These are phyloP conservation scores for Huntiella moniliformis DNA, from an alignment of 2,329 filamentous ascomycete species.

Conservation along the genomic window DNA sequence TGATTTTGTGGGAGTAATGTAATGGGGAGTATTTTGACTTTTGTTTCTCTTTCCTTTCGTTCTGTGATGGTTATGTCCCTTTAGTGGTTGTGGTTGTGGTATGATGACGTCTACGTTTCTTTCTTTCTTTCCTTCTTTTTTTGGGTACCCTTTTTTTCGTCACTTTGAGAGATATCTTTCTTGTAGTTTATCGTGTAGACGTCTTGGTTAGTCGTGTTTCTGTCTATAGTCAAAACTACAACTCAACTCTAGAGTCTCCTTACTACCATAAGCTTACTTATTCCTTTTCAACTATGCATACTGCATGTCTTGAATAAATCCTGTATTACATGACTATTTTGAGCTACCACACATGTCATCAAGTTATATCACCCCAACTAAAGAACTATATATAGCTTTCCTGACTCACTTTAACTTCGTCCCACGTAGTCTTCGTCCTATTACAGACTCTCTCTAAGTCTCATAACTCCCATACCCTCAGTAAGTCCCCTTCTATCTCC, in stretches of 20 bases:
- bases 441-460: no score
- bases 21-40: neutral
- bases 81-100: neutral
- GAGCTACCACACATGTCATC: no score
- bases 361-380: neutral
- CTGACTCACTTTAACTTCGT: neutral
- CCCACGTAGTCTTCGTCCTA: no score
- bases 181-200: neutral
- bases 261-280: neutral
- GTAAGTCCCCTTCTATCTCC: slow-evolving; percentile 33
- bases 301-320: neutral
- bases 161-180: neutral
- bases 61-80: neutral
- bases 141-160: slow-evolving; percentile 6
- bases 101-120: neutral
- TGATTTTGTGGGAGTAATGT: neutral
- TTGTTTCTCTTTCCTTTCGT: slow-evolving; percentile 1
- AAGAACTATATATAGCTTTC: neutral
- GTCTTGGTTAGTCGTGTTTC: neutral
- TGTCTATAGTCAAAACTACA: neutral
- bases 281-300: neutral
- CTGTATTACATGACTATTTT: no score
- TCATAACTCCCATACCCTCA: slow-evolving; percentile 18
- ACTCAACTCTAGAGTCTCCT: neutral
- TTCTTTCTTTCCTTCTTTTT: neutral